A percentile compares a stretch with the other conserved stretches of the same genome.
phyloP scores from a whole-genome alignment of 2,329 filamentous ascomycete genomes.

The Penicillium sp. region DNA sequence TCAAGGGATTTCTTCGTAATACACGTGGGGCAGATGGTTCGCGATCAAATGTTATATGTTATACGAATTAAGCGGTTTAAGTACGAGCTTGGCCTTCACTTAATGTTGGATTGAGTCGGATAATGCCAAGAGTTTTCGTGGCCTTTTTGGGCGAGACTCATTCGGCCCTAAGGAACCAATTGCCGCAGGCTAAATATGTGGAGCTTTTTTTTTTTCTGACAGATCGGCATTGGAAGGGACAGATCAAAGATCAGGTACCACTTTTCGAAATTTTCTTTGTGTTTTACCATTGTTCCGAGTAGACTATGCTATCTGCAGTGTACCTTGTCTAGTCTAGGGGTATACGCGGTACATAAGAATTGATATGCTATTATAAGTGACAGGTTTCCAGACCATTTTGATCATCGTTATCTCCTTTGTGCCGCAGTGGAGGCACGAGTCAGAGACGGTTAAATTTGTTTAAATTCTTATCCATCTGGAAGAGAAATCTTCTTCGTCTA shows the following conservation, averaged over 20 bases:
- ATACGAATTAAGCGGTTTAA: not conserved
- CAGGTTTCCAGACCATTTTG: not conserved
- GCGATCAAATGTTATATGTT: not conserved
- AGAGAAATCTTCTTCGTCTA: no score
- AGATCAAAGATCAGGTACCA: not conserved
- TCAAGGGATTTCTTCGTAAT: not conserved
- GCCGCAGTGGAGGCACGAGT: not conserved
- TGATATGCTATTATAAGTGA: not conserved
- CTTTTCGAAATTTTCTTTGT: not conserved
- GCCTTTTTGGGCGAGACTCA: not conserved
- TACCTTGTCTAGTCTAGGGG: not conserved
- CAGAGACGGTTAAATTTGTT: not conserved
- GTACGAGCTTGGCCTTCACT: not conserved
- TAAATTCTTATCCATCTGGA: not conserved
- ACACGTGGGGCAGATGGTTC: not conserved
- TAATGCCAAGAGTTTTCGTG: not conserved
- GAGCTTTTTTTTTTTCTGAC: not conserved
- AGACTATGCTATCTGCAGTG: not conserved
- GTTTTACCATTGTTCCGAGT: not conserved
- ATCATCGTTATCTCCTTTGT: not conserved
- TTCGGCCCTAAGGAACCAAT: not conserved
- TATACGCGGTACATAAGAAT: not conserved
- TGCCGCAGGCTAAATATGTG: not conserved
- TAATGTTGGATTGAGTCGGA: not conserved
- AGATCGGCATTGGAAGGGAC: not conserved